A percentile compares a stretch with the other conserved stretches of the same genome.
Conservation (phyloP, 495 filamentous ascomycete species). For the Letharia columbiana region DNA sequence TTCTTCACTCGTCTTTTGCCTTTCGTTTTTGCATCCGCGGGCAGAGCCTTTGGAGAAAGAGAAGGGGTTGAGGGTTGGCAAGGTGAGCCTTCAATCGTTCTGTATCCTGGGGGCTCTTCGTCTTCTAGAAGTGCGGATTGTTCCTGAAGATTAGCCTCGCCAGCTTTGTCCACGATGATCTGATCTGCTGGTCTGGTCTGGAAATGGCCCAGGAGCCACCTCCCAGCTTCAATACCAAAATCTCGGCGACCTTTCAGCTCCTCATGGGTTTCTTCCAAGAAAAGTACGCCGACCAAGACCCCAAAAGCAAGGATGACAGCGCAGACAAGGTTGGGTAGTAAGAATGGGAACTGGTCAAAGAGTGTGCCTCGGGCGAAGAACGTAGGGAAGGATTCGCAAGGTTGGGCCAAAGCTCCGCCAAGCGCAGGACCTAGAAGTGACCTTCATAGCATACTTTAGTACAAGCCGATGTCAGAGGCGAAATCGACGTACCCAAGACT, state of each 20-base stretch:
- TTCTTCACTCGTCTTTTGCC: background rate
- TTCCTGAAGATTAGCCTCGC: slow-evolving; percentile 34
- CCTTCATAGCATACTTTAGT: slow-evolving; percentile 26
- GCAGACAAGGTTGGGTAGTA: slow-evolving; percentile 91
- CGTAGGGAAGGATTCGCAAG: slow-evolving; percentile 70
- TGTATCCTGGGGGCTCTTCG: slow-evolving; percentile 55
- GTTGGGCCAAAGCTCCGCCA: slow-evolving; percentile 81
- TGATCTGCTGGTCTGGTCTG: slow-evolving; percentile 26
- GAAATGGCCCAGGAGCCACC: slow-evolving; percentile 54
- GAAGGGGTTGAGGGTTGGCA: slow-evolving; percentile 52
- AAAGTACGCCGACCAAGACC: slow-evolving; percentile 74
- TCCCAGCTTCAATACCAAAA: slow-evolving; percentile 64
- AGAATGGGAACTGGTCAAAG: slow-evolving; percentile 79
- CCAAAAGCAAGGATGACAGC: slow-evolving; percentile 67
- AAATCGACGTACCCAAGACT: slow-evolving; percentile 62
- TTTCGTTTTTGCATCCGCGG: slow-evolving; percentile 10
- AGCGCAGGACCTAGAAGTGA: slow-evolving; percentile 85
- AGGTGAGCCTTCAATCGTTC: slow-evolving; percentile 58
- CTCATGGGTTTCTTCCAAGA: slow-evolving; percentile 90
- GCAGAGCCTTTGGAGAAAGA: slow-evolving; percentile 35
- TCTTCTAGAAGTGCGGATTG: slow-evolving; percentile 43
- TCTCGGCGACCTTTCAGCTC: slow-evolving; percentile 72
- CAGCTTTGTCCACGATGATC: slow-evolving; percentile 27
- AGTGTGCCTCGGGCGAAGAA: slow-evolving; percentile 65
- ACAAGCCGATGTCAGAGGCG: background rate